Conservation (phyloP, 257 asterid species). For the Nicotiana tomentosiformis region DNA sequence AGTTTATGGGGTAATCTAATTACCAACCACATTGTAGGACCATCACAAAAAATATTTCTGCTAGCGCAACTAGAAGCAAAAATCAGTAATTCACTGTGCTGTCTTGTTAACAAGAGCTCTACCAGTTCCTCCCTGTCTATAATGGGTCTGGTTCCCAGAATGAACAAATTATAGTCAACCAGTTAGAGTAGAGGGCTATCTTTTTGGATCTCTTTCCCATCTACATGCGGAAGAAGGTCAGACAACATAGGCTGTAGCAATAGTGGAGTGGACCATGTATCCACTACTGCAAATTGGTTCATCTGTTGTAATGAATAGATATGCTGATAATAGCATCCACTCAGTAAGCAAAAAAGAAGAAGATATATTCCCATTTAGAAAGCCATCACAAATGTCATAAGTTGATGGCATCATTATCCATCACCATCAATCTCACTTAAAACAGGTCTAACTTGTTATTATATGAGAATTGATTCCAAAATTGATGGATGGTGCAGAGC, state of each 20-base stretch:
- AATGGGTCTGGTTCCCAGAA: background rate
- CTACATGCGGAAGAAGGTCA: background rate
- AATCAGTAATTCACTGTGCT: background rate
- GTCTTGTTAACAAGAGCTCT: background rate
- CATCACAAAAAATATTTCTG: background rate
- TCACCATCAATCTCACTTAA: slow-evolving; percentile 15
- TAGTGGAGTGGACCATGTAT: slow-evolving; percentile 10
- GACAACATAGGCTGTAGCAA: background rate
- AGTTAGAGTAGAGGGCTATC: background rate
- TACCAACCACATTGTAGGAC: background rate
- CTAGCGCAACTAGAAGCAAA: background rate
- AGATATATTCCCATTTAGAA: slow-evolving; percentile 4
- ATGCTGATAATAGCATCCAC: slow-evolving; percentile 7
- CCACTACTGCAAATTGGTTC: slow-evolving; percentile 5
- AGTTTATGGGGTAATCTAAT: background rate
- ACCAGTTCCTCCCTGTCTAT: background rate
- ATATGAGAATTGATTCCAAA: slow-evolving; percentile 25
- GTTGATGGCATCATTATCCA: slow-evolving; percentile 26
- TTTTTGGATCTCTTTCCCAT: background rate
- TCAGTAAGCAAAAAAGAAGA: background rate
- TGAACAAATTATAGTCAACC: background rate
- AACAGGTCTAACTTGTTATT: slow-evolving; percentile 21
- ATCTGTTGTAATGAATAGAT: background rate
- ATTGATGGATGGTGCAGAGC: slow-evolving; percentile 13
- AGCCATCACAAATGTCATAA: slow-evolving; percentile 6